Evolutionary conservation across 2,329 filamentous ascomycete species (phyloP).

Genomic region (Raffaelea deltoideospora): DNA sequence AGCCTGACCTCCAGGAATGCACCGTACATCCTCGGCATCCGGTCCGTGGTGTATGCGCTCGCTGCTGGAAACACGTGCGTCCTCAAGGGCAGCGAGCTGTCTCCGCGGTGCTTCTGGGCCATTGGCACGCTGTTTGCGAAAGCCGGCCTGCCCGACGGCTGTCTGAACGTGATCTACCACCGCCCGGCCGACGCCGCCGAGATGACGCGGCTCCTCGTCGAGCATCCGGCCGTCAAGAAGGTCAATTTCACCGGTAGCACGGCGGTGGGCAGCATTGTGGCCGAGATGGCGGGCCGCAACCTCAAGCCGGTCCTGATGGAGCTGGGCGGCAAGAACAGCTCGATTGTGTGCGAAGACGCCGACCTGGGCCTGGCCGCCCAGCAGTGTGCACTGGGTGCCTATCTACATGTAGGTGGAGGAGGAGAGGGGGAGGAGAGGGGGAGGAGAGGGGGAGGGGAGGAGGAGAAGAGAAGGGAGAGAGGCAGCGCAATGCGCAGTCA

Average conservation of each 20-base stretch:
- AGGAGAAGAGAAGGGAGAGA: no score
- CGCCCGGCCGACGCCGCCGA: constrained; percentile 50
- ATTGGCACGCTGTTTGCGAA: constrained; percentile 51
- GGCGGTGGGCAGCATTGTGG: constrained; percentile 57
- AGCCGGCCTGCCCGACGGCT: constrained; percentile 62
- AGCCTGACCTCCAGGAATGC: constrained; percentile 27
- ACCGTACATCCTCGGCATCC: constrained; percentile 22
- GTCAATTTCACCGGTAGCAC: constrained; percentile 80
- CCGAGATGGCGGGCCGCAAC: constrained; percentile 50
- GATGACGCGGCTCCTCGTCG: constrained; percentile 53
- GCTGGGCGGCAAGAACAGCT: constrained; percentile 67
- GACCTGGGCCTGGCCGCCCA: constrained; percentile 56
- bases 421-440: no score
- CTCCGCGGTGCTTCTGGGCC: constrained; percentile 47
- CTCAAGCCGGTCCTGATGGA: constrained; percentile 72
- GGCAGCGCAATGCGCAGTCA: no score
- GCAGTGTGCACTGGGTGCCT: constrained; percentile 54
- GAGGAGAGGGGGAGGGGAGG: no score
- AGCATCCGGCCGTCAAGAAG: constrained; percentile 54
- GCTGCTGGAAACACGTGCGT: constrained; percentile 43
- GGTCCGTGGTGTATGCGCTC: constrained; percentile 19
- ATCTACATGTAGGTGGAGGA: constrained; percentile 24
- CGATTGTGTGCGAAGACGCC: constrained; percentile 68
- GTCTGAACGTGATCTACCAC: constrained; percentile 55
- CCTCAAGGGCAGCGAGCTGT: constrained; percentile 55